A percentile compares a stretch with the other conserved stretches of the same genome.
Evolutionary conservation across 176 grass and related monocot genomes (phyloP).

Genomic region (Carex cristatella): DNA sequence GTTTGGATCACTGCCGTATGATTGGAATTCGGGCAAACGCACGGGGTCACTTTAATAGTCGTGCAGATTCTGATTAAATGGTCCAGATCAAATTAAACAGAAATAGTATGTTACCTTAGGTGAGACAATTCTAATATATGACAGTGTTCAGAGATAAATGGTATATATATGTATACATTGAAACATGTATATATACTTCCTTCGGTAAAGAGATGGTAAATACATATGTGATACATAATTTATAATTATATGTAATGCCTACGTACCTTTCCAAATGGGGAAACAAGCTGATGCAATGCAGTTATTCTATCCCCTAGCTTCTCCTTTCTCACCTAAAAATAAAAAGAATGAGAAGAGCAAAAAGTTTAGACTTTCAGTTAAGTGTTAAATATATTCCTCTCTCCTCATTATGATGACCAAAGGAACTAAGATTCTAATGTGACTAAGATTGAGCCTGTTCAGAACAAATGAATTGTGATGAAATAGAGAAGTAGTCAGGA

Average conservation of each 20-base stretch:
- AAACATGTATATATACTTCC: background rate
- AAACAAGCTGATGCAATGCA: conserved; percentile 95
- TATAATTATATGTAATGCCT: background rate
- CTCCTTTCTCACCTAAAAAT: conserved; percentile 88
- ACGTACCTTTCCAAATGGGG: conserved; percentile 94
- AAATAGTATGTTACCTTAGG: too few relatives aligned
- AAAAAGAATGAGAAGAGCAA: conserved; percentile 31
- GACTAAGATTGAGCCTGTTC: conserved; percentile 6
- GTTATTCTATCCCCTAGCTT: conserved; percentile 98
- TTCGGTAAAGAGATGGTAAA: background rate
- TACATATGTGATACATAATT: background rate
- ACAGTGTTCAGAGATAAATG: background rate
- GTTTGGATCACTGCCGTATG: too few relatives aligned
- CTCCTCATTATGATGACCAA: conserved; percentile 39
- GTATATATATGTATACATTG: too few relatives aligned
- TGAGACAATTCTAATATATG: background rate
- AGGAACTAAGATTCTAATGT: conserved; percentile 40
- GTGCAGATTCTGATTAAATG: too few relatives aligned
- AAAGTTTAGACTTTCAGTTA: conserved; percentile 33
- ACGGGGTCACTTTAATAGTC: too few relatives aligned
- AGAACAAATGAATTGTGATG: too few relatives aligned
- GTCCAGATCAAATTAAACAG: too few relatives aligned
- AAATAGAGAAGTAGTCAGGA: too few relatives aligned
- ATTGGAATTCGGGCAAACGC: too few relatives aligned
- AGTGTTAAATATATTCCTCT: conserved; percentile 34